A percentile compares a stretch with the other conserved stretches of the same genome.
Conservation (phyloP, 2,329 filamentous ascomycete genomes). For the Pseudopyricularia javanii region DNA sequence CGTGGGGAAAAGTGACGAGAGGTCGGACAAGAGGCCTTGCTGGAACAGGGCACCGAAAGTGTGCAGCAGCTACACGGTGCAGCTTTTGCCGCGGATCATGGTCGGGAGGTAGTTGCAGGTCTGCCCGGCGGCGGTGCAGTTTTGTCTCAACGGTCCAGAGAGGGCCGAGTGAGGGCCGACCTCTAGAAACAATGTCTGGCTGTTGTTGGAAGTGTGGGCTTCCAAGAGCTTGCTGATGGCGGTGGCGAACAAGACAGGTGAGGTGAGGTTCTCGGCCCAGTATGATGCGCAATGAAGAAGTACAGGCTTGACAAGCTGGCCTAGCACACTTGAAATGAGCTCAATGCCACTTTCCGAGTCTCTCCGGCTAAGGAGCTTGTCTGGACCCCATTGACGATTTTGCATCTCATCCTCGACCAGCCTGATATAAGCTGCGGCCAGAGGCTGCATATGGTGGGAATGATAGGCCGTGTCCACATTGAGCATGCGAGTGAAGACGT, state of each 20-base stretch:
- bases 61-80: no score
- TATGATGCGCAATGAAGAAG: slow-evolving; percentile 6
- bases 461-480: slow-evolving; percentile 14
- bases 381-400: not conserved
- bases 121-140: slow-evolving; percentile 17
- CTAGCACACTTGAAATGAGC: not conserved
- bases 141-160: slow-evolving; percentile 13
- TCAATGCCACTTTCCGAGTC: not conserved
- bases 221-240: slow-evolving; percentile 9
- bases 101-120: slow-evolving; percentile 6
- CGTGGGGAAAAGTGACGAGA: not conserved
- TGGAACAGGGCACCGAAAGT: not conserved
- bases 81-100: slow-evolving; percentile 4
- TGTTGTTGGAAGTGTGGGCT: slow-evolving; percentile 18
- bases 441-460: slow-evolving; percentile 11
- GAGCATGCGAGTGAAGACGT: slow-evolving; percentile 8
- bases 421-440: not conserved
- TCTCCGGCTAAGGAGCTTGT: not conserved
- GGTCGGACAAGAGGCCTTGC: not conserved
- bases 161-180: slow-evolving; percentile 25
- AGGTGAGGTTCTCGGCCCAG: slow-evolving; percentile 22
- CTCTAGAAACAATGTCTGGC: slow-evolving; percentile 16
- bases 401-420: not conserved
- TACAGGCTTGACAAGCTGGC: no score
- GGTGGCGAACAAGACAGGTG: slow-evolving; percentile 18